Evolutionary conservation across 2,329 filamentous ascomycete genomes (phyloP).

Genomic region (Trichoderma lentiforme): DNA sequence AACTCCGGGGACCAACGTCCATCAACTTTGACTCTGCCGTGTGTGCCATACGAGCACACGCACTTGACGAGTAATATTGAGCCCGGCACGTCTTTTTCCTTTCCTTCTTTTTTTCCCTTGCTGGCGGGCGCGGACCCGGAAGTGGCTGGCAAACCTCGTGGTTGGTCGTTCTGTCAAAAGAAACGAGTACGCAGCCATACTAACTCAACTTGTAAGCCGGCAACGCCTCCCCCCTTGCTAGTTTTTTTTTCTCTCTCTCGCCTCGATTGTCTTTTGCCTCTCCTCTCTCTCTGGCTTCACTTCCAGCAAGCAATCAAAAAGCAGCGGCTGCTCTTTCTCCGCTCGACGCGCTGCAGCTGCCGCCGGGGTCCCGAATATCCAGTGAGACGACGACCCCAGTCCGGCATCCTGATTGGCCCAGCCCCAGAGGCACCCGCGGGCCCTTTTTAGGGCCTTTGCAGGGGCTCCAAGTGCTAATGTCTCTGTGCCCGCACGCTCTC

Average conservation of each 20-base stretch:
- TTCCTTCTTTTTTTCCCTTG: background rate
- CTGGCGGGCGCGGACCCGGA: constrained; percentile 9
- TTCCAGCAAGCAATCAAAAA: background rate
- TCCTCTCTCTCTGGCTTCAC: background rate
- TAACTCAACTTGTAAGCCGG: background rate
- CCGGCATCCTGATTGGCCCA: background rate
- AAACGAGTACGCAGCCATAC: background rate
- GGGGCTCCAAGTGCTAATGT: background rate
- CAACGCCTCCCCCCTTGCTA: constrained; percentile 15
- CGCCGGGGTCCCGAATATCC: background rate
- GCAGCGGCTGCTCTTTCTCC: background rate
- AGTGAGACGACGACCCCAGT: background rate
- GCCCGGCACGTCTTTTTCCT: background rate
- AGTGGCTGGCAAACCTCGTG: constrained; percentile 6
- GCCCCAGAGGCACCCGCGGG: background rate
- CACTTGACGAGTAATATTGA: background rate
- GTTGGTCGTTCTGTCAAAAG: background rate
- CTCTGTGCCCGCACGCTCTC: background rate
- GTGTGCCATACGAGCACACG: background rate
- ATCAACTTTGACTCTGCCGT: background rate
- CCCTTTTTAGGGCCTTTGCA: background rate
- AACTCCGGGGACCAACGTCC: background rate
- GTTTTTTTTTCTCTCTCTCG: background rate
- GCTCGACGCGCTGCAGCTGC: background rate
- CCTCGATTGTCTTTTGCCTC: background rate